Evolutionary conservation across 2,329 filamentous ascomycete species (phyloP), one percentile per base, ranked within the genome.

Genomic region (Calonectria hawksworthii): DNA sequence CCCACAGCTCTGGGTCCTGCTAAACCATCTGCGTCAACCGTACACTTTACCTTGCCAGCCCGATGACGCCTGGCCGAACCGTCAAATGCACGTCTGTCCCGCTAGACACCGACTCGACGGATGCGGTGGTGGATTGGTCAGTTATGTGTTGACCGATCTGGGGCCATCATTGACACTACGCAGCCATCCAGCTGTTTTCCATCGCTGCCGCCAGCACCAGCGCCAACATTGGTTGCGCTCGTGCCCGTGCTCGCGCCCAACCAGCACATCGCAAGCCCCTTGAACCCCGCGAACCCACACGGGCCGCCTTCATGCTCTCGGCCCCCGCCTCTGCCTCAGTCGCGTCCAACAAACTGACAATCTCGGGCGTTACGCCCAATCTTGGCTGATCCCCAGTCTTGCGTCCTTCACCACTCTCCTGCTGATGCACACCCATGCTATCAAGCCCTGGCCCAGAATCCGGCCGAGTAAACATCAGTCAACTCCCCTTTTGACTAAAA

Each of bases 1-100:
- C 59, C 75, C 76, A 75, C 59, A 63, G 63, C 51, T 71, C 71
- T 74, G 76, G 77, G 75, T 65, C 71, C 38, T 73, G 38, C 70
- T 65, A 67, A 70, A 70, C 63, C 41, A 44, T 28, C 65, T 66
- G 30, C 68, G 64, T 56, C 44, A 52, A 38, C 61, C n/a, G 64
- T 41, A 68, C 66, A 44, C 50, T 44, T 56, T 68, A 21, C 26
- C 54, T 63, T 28, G 44, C 61, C 32, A 63, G 64, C 70, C 54
- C 54, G 36, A 61, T 63, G 64, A 52, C 71, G 66, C 36, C 44
- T 71, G 66, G 36, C 56, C 61, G 56, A 65, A 38, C 66, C 32
- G 66, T 64, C 71, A 51, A 34, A 69, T 59, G 70, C 65, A 56
- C 54, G 56, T 44, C 56, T 73, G 28, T 47, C 54, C 70, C 36